A percentile compares a stretch with the other conserved stretches of the same genome.
phyloP scores from a whole-genome alignment of 768 basidiomycete genomes.

The Floccularia luteovirens region DNA sequence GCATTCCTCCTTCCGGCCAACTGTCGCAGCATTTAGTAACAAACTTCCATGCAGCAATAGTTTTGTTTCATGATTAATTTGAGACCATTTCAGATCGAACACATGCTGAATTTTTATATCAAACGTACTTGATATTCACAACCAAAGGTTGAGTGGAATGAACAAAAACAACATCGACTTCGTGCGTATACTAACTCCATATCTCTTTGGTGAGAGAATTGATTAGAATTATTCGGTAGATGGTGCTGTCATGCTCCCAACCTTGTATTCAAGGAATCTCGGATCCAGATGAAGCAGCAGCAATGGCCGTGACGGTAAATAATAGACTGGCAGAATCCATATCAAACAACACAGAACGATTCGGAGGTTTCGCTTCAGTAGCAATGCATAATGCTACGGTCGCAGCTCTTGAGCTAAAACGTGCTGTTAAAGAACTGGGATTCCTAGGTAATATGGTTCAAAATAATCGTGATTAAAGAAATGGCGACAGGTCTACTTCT shows the following conservation, averaged over 20 bases:
- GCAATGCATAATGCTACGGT: conserved; percentile 35
- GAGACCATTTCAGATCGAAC: conserved; percentile 4
- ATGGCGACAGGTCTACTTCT: conserved; percentile 22
- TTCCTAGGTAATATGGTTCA: conserved; percentile 19
- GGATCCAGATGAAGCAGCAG: conserved; percentile 21
- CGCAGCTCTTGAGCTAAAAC: conserved; percentile 28
- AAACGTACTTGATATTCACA: conserved; percentile 29
- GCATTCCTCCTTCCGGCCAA: conserved; percentile 4
- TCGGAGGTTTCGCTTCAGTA: conserved; percentile 32
- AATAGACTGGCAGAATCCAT: conserved; percentile 26
- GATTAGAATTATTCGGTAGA: conserved; percentile 12
- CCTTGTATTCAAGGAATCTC: conserved; percentile 32
- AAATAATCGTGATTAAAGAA: not conserved
- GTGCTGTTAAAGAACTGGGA: conserved; percentile 29
- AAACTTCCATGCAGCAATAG: not conserved
- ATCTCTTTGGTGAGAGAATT: not conserved
- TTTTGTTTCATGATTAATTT: not conserved
- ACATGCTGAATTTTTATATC: conserved; percentile 17
- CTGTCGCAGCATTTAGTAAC: conserved; percentile 13
- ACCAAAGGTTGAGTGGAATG: conserved; percentile 27
- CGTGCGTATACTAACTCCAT: conserved; percentile 11
- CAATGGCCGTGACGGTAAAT: conserved; percentile 25
- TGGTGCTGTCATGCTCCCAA: conserved; percentile 28
- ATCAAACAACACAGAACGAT: conserved; percentile 28
- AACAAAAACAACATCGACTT: conserved; percentile 29